A percentile compares a stretch with the other conserved stretches of the same genome.
These are phyloP conservation scores for Rhipidocladum racemiflorum DNA, from an alignment of 176 grass and related monocot species.

Conservation along the genomic window DNA sequence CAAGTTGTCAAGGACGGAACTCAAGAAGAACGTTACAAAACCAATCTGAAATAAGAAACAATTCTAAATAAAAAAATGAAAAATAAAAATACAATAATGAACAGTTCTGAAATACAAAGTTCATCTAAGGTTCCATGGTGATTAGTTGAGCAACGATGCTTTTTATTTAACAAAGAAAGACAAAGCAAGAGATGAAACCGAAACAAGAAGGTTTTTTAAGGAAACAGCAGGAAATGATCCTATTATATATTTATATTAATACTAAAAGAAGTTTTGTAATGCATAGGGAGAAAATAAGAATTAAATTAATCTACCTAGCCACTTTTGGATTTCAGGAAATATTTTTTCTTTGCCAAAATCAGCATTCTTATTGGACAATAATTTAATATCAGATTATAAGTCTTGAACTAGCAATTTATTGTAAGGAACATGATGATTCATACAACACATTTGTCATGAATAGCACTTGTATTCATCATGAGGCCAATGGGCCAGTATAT, in stretches of 20 bases:
- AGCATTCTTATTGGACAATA: background rate
- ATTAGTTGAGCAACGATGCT: background rate
- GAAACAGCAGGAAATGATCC: background rate
- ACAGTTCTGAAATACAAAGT: background rate
- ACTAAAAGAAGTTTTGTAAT: background rate
- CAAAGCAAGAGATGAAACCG: background rate
- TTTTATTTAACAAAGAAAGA: background rate
- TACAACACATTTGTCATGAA: background rate
- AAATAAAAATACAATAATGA: background rate
- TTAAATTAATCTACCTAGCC: background rate
- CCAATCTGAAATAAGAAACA: slow-evolving; percentile 66
- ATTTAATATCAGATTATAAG: background rate
- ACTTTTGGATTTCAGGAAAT: background rate
- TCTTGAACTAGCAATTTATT: background rate
- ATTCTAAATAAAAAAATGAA: background rate
- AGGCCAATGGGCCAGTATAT: too few relatives aligned
- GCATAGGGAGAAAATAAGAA: background rate
- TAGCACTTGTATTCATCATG: too few relatives aligned
- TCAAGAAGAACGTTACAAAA: slow-evolving; percentile 95
- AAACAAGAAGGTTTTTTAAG: background rate
- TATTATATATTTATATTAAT: background rate
- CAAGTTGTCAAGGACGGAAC: slow-evolving; percentile 84
- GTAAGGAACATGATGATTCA: background rate
- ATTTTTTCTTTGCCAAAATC: background rate
- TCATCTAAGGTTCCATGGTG: slow-evolving; percentile 1